Evolutionary conservation across 169 alveolate genomes (phyloP).

Genomic region (Amoebophrya sp.): DNA sequence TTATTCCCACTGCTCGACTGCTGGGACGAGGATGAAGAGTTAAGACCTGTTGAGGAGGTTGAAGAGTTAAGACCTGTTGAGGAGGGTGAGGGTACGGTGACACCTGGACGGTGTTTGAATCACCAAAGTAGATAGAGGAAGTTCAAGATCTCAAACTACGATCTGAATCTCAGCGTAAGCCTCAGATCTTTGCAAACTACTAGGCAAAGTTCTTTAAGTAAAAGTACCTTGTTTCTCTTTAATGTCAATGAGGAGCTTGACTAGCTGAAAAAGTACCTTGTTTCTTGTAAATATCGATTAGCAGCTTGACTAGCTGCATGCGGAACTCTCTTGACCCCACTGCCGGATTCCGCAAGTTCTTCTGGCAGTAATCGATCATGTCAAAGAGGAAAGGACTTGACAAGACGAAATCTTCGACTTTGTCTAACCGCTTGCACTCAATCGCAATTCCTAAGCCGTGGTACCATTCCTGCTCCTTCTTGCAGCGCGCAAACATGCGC

Average conservation of each 20-base stretch:
- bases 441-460: slow-evolving; percentile 17
- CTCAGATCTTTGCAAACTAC: no score
- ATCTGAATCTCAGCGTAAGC: no score
- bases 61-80: no score
- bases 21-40: neutral
- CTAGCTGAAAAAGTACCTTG: no score
- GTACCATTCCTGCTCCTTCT: neutral
- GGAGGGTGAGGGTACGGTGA: no score
- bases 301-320: neutral
- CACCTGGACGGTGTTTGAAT: no score
- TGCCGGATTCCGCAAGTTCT: neutral
- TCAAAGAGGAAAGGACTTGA: neutral
- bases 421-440: neutral
- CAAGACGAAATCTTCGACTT: neutral
- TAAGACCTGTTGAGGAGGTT: neutral
- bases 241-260: no score
- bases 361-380: slow-evolving; percentile 7
- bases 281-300: neutral
- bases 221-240: no score
- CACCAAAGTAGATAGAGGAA: no score
- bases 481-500: neutral
- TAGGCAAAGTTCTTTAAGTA: no score
- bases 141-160: no score
- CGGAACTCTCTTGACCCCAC: neutral
- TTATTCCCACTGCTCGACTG: no score